Evolutionary conservation across 2,329 filamentous ascomycete genomes (phyloP), one percentile per base, ranked within the genome.

Genomic region (Talaromyces atroroseus): DNA sequence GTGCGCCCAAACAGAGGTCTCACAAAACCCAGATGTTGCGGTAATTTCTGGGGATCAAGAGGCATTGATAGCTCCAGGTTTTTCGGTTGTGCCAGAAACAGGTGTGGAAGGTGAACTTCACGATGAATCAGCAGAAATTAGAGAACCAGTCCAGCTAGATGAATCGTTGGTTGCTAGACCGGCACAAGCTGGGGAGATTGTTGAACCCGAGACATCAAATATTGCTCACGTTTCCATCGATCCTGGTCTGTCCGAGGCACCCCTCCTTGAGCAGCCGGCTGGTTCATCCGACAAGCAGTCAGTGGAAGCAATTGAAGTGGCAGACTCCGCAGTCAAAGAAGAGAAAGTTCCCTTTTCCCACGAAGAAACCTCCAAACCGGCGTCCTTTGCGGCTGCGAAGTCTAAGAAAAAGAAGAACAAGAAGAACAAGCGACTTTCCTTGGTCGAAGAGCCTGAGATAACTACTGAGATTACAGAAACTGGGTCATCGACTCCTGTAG

Each of bases 331-430:
- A 8, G 11, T 5, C 8, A 23, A 38, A 23, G 48, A 50, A 38
- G 48, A 50, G 8, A 18, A 36, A 21, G 29, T 16, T 6, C 26
- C 32, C 7, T n/a, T 11, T 6, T 12, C 45, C 20, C 23, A 2
- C n/a, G 32, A 49, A 40, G 44, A 54, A 49, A 10, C 5, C 2
- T 14, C 24, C 2, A 34, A 54, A 11, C 21, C 47, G 32, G n/a
- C 23, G 10, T 3, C 23, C 5, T 40, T 47, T 23, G n/a, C 45
- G n/a, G 23, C 45, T n/a, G 60, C 62, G 5, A 70, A 67, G 60
- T 72, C 69, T 57, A 77, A 74, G 61, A 66, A 67, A 58, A 73
- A 70, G 59, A 77, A 74, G 59, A 65, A 65, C 10, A 77, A 77
- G 66, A 78, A 76, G 59, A 67, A 66, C 32, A 69, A 65, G 60